These are phyloP conservation scores for Phlyctochytrium planicorne DNA, from an alignment of 192 early-diverging fungal species.

Conservation along the genomic window DNA sequence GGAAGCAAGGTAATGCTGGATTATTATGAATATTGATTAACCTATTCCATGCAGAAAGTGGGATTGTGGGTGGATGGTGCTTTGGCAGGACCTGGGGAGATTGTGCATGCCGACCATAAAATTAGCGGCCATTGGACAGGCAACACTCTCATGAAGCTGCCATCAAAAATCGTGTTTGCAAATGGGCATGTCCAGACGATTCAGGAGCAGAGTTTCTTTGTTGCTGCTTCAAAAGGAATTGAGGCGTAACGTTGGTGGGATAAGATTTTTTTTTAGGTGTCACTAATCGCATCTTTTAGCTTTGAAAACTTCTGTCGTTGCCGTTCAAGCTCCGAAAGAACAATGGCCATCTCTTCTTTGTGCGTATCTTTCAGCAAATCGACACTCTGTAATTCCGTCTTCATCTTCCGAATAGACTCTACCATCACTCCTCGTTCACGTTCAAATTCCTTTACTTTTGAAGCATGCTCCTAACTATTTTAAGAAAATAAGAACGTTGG, in stretches of 20 bases:
- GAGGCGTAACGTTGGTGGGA: not conserved
- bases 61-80: conserved; percentile 46
- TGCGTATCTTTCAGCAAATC: conserved; percentile 16
- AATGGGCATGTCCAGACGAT: conserved; percentile 38
- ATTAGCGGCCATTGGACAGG: conserved; percentile 40
- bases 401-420: conserved; percentile 22
- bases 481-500: conserved; percentile 4
- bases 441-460: conserved; percentile 33
- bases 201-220: conserved; percentile 30
- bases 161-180: conserved; percentile 43
- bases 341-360: conserved; percentile 34
- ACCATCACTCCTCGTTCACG: conserved; percentile 39
- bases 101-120: conserved; percentile 55
- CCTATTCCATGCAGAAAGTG: conserved; percentile 24
- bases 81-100: conserved; percentile 40
- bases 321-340: conserved; percentile 30
- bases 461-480: conserved; percentile 17
- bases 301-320: conserved; percentile 26
- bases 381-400: conserved; percentile 22
- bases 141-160: conserved; percentile 37
- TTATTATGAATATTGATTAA: not conserved
- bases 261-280: too few species aligned
- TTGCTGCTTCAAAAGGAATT: not conserved
- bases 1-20: conserved; percentile 50
- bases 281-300: conserved; percentile 16